These are phyloP conservation scores for Pochonia chlamydosporia DNA, from an alignment of 2,329 filamentous ascomycete genomes.

Conservation along the genomic window DNA sequence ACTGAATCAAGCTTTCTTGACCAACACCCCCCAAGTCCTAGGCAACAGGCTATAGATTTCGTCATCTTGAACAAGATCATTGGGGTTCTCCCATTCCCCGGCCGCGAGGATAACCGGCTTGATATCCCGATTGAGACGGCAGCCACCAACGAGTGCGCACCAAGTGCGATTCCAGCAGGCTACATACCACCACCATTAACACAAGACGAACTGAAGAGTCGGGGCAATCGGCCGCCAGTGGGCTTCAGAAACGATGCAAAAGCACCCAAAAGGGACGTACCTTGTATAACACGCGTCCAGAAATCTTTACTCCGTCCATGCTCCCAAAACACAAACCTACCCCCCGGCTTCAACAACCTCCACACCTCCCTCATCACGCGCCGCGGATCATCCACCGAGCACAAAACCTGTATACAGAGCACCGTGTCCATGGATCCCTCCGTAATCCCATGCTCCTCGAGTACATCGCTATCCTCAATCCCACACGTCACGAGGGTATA, in stretches of 20 bases:
- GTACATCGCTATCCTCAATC: conserved; percentile 31
- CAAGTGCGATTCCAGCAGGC: conserved; percentile 24
- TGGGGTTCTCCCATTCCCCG: conserved; percentile 26
- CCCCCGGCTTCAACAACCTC: conserved; percentile 37
- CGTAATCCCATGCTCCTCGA: conserved; percentile 28
- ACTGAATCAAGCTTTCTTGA: conserved; percentile 13
- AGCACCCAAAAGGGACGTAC: conserved; percentile 14
- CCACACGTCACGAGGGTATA: conserved; percentile 32
- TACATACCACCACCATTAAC: conserved; percentile 6
- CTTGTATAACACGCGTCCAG: conserved; percentile 23
- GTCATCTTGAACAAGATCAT: conserved; percentile 19
- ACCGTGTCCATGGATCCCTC: conserved; percentile 32
- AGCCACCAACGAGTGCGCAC: conserved; percentile 24
- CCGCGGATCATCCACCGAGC: conserved; percentile 27
- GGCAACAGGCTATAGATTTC: conserved; percentile 22
- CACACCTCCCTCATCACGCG: conserved; percentile 27
- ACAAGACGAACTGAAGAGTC: no score
- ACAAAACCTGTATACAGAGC: conserved; percentile 37
- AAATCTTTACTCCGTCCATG: conserved; percentile 24
- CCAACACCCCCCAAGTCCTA: conserved; percentile 23
- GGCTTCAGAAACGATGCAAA: background rate
- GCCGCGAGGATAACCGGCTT: conserved; percentile 18
- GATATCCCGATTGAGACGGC: conserved; percentile 22
- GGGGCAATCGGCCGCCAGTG: background rate
- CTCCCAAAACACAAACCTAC: conserved; percentile 41